Base-by-base conservation (phyloP, 2,329 filamentous ascomycete genomes). In the Calonectria pseudoturangicola region DNA sequence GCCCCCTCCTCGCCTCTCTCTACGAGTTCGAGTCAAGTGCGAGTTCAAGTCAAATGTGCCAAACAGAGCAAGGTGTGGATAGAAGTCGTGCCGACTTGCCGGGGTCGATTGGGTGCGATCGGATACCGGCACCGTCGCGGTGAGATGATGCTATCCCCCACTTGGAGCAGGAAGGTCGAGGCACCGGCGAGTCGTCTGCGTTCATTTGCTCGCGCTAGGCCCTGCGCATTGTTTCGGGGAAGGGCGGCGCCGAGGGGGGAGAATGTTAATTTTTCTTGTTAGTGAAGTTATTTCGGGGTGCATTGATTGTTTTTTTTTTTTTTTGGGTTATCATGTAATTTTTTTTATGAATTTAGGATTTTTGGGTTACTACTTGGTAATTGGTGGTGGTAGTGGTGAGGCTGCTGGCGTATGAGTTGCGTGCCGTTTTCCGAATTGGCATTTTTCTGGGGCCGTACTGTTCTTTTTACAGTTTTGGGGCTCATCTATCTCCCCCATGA, bases 111-210 rank as follows among this genome's bases (percentile, higher is more conserved):
- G 78, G 78, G 71, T 58, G 74, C 75, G 75, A 79, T 79, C 78
- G 78, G 78, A 78, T 79, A 79, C 74, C 78, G 78, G 78, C 78
- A 79, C 78, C 41, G 73, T 73, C 77, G 77, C 77, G 78, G 78
- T 79, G 76, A 79, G 78, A 77, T 79, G 77, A 79, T 78, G 74
- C 76, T 78, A 77, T 79, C 67, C 72, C 60, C 76, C 77, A 77
- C 77, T 77, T 73, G 10, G 65, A 66, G n/a, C 58, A 47, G 41
- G n/a, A 33, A 28, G 39, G 58, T 36, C 51, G 28, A 56, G 18
- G 51, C 51, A 56, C 51, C 51, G 41, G 39, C 58, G 16, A 28
- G 41, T 43, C 39, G 25, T 21, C 30, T 45, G 16, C 25, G 2
- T 15, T 64, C 48, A 15, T 54, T 16, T 54, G 21, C 25, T 45